Evolutionary conservation across 306 rosid genomes (phyloP).

Genomic region (Begonia loranthoides): DNA sequence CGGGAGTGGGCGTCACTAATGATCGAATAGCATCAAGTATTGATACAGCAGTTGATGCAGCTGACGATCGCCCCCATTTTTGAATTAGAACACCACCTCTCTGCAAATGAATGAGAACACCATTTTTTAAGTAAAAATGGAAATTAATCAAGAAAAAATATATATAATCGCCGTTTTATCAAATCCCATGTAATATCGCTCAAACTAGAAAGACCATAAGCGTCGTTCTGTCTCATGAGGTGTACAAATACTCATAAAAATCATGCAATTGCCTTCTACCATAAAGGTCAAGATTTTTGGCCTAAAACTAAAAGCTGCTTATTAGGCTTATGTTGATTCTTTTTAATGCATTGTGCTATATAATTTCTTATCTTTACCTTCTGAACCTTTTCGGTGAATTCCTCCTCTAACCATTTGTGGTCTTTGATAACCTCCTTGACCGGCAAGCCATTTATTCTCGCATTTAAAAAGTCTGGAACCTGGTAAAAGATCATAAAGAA

Average conservation of each 20-base stretch:
- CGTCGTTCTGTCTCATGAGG: too few relatives aligned
- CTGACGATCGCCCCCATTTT: conserved; percentile 99
- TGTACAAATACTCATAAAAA: too few relatives aligned
- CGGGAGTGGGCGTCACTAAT: conserved; percentile 72
- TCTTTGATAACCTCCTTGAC: conserved; percentile 87
- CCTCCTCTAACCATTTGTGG: conserved; percentile 83
- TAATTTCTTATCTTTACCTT: conserved; percentile 43
- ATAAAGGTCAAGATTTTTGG: too few relatives aligned
- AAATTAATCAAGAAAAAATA: background rate
- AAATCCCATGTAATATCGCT: too few relatives aligned
- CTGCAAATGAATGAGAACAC: conserved; percentile 26
- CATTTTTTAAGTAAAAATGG: background rate
- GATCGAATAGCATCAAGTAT: conserved; percentile 81
- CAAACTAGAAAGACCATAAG: too few relatives aligned
- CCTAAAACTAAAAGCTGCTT: too few relatives aligned
- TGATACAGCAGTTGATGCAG: conserved; percentile 92
- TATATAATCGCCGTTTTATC: too few relatives aligned
- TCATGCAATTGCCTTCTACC: too few relatives aligned
- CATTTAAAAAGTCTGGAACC: conserved; percentile 96
- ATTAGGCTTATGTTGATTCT: too few relatives aligned
- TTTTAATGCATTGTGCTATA: too few relatives aligned
- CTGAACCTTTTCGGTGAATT: conserved; percentile 75
- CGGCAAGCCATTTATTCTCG: conserved; percentile 68
- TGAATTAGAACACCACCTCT: conserved; percentile 85
- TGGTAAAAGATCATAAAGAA: conserved; percentile 16